Percentiles rank a stretch among this genome's conserved stretches.
These are phyloP conservation scores for Exophiala calicioides DNA, from an alignment of 2,329 filamentous ascomycete genomes.

Conservation along the genomic window DNA sequence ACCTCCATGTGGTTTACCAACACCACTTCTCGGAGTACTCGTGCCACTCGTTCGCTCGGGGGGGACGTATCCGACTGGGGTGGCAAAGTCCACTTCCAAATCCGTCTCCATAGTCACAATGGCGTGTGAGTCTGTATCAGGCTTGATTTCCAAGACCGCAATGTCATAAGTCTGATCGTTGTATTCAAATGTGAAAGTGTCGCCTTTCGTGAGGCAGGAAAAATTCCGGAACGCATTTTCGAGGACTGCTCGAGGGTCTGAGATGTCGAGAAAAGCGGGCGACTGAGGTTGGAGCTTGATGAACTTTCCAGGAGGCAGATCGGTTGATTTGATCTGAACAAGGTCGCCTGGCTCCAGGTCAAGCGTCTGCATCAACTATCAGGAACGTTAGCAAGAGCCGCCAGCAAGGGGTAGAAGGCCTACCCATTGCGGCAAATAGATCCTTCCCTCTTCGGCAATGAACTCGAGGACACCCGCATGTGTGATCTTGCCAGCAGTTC, in stretches of 20 bases:
- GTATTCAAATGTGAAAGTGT: constrained; percentile 94
- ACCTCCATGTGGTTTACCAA: constrained; percentile 63
- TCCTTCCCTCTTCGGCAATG: constrained; percentile 93
- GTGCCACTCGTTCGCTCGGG: constrained; percentile 78
- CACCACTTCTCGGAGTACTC: constrained; percentile 72
- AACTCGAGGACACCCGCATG: constrained; percentile 97
- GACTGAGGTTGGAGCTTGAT: constrained; percentile 97
- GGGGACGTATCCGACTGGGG: constrained; percentile 92
- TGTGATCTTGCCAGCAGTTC: constrained; percentile 73
- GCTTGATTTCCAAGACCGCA: constrained; percentile 90
- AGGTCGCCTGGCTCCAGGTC: constrained; percentile 88
- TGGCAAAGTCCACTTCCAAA: constrained; percentile 91
- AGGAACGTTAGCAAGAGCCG: constrained; percentile 9
- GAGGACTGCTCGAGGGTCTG: constrained; percentile 93
- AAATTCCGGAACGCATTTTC: constrained; percentile 97
- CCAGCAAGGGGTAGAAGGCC: constrained; percentile 32
- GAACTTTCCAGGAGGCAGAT: constrained; percentile 82
- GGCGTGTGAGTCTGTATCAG: constrained; percentile 75
- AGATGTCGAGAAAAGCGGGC: constrained; percentile 91
- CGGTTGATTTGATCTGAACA: constrained; percentile 91
- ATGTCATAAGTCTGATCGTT: constrained; percentile 94
- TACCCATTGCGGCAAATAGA: constrained; percentile 95
- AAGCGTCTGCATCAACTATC: constrained; percentile 89
- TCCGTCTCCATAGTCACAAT: constrained; percentile 96
- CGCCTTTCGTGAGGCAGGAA: constrained; percentile 86